Evolutionary conservation across 139 green algal species (phyloP).

Genomic region (Chlorella sp.): DNA sequence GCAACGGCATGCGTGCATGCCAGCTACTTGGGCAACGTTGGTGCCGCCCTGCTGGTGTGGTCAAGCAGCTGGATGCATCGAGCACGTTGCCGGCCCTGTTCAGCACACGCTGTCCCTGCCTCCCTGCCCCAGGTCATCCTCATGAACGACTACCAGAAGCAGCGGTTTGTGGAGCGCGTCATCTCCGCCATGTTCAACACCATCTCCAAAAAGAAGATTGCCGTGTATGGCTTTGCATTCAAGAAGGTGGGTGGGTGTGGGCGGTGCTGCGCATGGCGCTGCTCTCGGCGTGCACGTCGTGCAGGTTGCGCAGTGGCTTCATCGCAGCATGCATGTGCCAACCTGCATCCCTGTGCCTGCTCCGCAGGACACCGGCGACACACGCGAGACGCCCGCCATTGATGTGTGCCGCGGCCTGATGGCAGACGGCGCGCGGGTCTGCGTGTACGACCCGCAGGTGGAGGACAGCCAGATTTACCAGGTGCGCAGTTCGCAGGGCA

Average conservation of each 20-base stretch:
- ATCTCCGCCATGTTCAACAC: constrained; percentile 99
- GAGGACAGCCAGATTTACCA: constrained; percentile 82
- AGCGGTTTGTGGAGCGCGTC: constrained; percentile 95
- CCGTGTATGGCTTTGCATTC: constrained; percentile 99
- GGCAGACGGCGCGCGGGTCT: constrained; percentile 65
- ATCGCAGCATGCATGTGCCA: neutral
- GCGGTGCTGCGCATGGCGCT: too few relatives aligned
- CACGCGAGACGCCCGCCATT: constrained; percentile 98
- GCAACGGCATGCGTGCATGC: too few relatives aligned
- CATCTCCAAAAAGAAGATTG: constrained; percentile 95
- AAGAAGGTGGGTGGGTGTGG: constrained; percentile 91
- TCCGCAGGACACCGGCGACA: constrained; percentile 84
- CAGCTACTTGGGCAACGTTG: too few relatives aligned
- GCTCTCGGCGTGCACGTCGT: too few relatives aligned
- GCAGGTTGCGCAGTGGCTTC: too few relatives aligned
- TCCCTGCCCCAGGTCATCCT: constrained; percentile 87
- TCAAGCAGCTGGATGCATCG: too few relatives aligned
- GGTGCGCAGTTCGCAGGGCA: too few relatives aligned
- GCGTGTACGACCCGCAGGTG: constrained; percentile 96
- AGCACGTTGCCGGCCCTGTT: too few relatives aligned
- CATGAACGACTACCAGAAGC: constrained; percentile 99
- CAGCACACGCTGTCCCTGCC: too few relatives aligned
- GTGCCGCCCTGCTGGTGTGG: too few relatives aligned
- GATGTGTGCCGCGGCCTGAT: constrained; percentile 90
- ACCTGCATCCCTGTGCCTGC: constrained; percentile 1